phyloP scores from a whole-genome alignment of 2,329 filamentous ascomycete species.

The Diplodia scrobiculata region DNA sequence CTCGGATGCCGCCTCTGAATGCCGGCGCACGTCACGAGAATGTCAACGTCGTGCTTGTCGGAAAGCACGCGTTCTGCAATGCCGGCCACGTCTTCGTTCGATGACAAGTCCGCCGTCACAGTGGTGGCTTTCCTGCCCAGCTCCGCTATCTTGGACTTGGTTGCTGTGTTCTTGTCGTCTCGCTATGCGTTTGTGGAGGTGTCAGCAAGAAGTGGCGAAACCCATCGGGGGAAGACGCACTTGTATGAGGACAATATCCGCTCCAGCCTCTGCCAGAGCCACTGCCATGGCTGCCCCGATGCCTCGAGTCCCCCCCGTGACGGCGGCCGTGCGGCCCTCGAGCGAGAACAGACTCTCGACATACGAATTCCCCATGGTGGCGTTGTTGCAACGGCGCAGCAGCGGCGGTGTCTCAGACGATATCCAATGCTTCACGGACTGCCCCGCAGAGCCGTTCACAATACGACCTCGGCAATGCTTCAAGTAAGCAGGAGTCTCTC shows the following conservation, averaged over 20 bases:
- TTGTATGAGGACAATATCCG: conserved; percentile 55
- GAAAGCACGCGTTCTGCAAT: conserved; percentile 63
- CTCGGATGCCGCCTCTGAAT: conserved; percentile 79
- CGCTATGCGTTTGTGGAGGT: neutral
- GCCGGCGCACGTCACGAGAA: conserved; percentile 83
- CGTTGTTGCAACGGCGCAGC: neutral
- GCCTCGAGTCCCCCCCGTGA: conserved; percentile 55
- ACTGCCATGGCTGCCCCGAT: conserved; percentile 56
- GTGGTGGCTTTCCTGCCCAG: neutral
- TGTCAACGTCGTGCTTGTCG: conserved; percentile 66
- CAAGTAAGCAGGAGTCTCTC: neutral
- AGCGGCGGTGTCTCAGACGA: neutral
- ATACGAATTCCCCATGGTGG: conserved; percentile 30
- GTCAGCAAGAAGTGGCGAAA: neutral
- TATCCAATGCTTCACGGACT: neutral
- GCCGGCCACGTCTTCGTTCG: conserved; percentile 56
- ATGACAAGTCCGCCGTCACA: neutral
- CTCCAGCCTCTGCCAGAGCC: conserved; percentile 54
- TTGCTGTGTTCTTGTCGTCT: neutral
- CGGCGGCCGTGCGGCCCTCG: conserved; percentile 52
- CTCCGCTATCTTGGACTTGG: neutral
- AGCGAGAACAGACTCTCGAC: conserved; percentile 52
- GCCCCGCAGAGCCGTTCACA: neutral
- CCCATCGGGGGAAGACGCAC: conserved; percentile 29
- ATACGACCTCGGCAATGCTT: conserved; percentile 1